A percentile compares a stretch with the other conserved stretches of the same genome.
Conservation (phyloP, 2,329 filamentous ascomycete species). For the Aspergillus vadensis region DNA sequence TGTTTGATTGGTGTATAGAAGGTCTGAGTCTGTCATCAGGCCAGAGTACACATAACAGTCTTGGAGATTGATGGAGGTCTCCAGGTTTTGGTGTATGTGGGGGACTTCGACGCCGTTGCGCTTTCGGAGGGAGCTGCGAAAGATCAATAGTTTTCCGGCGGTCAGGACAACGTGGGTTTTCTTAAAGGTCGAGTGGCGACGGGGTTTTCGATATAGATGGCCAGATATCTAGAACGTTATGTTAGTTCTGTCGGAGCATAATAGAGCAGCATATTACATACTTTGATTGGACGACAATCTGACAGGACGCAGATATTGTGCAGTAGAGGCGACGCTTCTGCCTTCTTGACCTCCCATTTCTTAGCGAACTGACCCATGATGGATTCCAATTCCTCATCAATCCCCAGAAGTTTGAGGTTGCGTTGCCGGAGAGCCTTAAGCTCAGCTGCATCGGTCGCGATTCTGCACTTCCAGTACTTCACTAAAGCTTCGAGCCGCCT, state of each 20-base stretch:
- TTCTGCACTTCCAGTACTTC: slow-evolving; percentile 64
- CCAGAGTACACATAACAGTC: slow-evolving; percentile 69
- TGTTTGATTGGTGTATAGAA: slow-evolving; percentile 65
- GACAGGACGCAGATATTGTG: slow-evolving; percentile 70
- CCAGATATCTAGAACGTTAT: slow-evolving; percentile 54
- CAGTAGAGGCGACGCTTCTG: slow-evolving; percentile 63
- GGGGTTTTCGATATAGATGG: slow-evolving; percentile 64
- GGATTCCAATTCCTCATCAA: slow-evolving; percentile 68
- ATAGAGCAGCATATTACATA: slow-evolving; percentile 22
- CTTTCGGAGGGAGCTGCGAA: slow-evolving; percentile 60
- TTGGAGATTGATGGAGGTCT: slow-evolving; percentile 59
- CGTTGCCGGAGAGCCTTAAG: slow-evolving; percentile 59
- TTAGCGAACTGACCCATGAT: slow-evolving; percentile 65
- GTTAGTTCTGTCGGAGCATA: slow-evolving; percentile 4
- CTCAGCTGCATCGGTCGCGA: slow-evolving; percentile 57
- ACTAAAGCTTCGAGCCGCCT: slow-evolving; percentile 57
- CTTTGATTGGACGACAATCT: slow-evolving; percentile 61
- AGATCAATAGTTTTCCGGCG: slow-evolving; percentile 63
- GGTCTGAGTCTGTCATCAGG: slow-evolving; percentile 62
- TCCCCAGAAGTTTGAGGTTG: slow-evolving; percentile 62
- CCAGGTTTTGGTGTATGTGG: slow-evolving; percentile 64
- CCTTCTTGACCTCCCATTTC: slow-evolving; percentile 69
- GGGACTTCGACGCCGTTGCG: slow-evolving; percentile 57
- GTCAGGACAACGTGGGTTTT: slow-evolving; percentile 63
- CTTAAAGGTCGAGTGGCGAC: slow-evolving; percentile 63